These are phyloP conservation scores for Suillus occidentalis DNA, from an alignment of 768 basidiomycete genomes.

Conservation along the genomic window DNA sequence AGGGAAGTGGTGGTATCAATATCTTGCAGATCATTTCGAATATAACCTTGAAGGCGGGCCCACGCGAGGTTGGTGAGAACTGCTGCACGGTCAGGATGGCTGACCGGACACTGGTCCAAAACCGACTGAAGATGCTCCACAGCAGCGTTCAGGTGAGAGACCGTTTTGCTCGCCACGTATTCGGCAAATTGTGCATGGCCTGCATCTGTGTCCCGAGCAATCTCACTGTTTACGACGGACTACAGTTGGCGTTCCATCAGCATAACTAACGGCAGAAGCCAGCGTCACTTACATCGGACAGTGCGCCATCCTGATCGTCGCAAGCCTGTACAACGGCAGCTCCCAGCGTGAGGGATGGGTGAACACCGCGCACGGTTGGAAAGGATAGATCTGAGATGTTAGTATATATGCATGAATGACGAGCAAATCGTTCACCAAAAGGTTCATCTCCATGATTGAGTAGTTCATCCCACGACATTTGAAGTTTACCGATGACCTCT, in stretches of 20 bases:
- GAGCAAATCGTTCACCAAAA: neutral
- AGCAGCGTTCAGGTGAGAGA: neutral
- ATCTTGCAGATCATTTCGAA: too few relatives aligned
- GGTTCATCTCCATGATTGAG: neutral
- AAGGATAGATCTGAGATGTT: neutral
- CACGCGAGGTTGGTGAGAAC: constrained; percentile 6
- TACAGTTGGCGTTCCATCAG: neutral
- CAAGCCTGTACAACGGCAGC: neutral
- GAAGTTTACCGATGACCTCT: neutral
- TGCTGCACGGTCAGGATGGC: neutral
- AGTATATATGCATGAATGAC: neutral
- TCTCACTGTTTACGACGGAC: neutral
- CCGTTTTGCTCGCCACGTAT: neutral
- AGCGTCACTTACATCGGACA: neutral
- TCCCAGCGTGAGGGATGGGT: neutral
- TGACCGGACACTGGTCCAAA: neutral
- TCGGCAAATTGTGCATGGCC: neutral
- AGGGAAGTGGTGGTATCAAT: too few relatives aligned
- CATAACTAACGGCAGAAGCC: neutral
- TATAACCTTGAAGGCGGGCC: too few relatives aligned
- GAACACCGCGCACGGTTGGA: neutral
- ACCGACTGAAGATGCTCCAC: neutral
- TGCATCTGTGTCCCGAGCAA: neutral
- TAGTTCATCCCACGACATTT: neutral
- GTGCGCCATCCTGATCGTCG: neutral